Percentiles rank a stretch among this genome's conserved stretches.
Evolutionary conservation across 2,329 filamentous ascomycete species (phyloP).

Genomic region (Cercospora sp.): DNA sequence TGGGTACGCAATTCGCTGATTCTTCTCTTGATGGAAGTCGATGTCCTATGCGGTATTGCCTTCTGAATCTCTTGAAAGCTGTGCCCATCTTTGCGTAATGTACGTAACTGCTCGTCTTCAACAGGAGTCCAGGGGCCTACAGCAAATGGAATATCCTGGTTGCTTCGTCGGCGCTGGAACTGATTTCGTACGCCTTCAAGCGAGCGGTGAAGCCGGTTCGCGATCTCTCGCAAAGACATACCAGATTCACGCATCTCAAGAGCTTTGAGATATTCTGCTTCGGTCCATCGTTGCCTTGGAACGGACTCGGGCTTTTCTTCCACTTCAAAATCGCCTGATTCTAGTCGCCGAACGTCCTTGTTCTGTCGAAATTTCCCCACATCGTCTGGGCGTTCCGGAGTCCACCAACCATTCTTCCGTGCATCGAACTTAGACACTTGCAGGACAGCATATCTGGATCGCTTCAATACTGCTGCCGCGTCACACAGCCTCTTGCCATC

Average conservation of each 20-base stretch:
- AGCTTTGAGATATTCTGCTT: background rate
- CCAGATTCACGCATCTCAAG: slow-evolving; percentile 4
- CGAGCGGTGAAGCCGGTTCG: background rate
- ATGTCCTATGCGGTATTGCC: background rate
- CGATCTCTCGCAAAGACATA: background rate
- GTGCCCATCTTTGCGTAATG: background rate
- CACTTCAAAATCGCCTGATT: background rate
- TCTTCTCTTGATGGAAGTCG: background rate
- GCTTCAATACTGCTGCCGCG: background rate
- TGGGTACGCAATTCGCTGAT: background rate
- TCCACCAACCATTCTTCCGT: slow-evolving; percentile 1
- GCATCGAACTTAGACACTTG: background rate
- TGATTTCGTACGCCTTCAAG: background rate
- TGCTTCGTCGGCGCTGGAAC: background rate
- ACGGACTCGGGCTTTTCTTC: background rate
- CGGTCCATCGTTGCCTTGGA: background rate
- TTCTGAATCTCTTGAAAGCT: background rate
- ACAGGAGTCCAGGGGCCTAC: background rate
- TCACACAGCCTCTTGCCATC: background rate
- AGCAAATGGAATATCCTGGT: background rate
- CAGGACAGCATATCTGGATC: background rate
- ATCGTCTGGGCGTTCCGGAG: slow-evolving; percentile 9
- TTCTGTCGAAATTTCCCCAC: slow-evolving; percentile 4
- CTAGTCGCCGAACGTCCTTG: background rate
- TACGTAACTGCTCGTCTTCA: slow-evolving; percentile 2